These are phyloP conservation scores for Ophiostoma sp. DNA, from an alignment of 2,329 filamentous ascomycete genomes.

Conservation along the genomic window DNA sequence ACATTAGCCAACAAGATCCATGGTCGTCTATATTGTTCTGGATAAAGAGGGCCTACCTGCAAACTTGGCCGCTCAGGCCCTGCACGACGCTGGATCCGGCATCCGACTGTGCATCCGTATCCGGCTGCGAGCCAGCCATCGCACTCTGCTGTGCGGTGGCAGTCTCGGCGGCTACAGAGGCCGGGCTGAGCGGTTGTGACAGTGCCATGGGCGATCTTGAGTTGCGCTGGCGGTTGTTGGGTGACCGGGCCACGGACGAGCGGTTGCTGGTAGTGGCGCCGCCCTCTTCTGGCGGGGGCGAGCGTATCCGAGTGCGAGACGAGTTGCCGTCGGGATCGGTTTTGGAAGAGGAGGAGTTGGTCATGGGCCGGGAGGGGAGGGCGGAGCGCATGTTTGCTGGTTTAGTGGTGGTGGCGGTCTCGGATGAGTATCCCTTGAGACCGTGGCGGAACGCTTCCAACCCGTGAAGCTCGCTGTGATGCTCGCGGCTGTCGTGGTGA, in stretches of 20 bases:
- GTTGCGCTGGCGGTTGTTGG: slow-evolving; percentile 18
- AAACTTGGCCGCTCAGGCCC: slow-evolving; percentile 62
- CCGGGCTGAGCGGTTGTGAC: slow-evolving; percentile 29
- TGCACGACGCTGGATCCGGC: slow-evolving; percentile 29
- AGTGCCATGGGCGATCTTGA: slow-evolving; percentile 22
- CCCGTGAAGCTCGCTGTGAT: not conserved
- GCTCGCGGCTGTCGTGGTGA: not conserved
- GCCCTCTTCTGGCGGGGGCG: slow-evolving; percentile 33
- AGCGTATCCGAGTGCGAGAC: slow-evolving; percentile 27
- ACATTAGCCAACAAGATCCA: not conserved
- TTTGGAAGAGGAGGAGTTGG: slow-evolving; percentile 25
- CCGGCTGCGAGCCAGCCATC: slow-evolving; percentile 16
- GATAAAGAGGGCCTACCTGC: slow-evolving; percentile 55
- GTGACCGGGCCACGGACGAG: slow-evolving; percentile 15
- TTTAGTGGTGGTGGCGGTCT: not conserved
- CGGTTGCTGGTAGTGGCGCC: slow-evolving; percentile 25
- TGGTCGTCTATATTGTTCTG: not conserved
- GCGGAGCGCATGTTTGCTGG: slow-evolving; percentile 29
- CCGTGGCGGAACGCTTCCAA: slow-evolving; percentile 22
- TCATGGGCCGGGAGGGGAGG: slow-evolving; percentile 33
- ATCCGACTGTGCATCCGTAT: slow-evolving; percentile 30
- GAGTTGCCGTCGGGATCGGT: slow-evolving; percentile 21
- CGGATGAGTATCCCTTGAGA: slow-evolving; percentile 14
- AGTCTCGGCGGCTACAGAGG: slow-evolving; percentile 27
- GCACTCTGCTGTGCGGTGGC: too few species aligned